Conservation (phyloP, 768 basidiomycete species). For the Lactarius deliciosus region DNA sequence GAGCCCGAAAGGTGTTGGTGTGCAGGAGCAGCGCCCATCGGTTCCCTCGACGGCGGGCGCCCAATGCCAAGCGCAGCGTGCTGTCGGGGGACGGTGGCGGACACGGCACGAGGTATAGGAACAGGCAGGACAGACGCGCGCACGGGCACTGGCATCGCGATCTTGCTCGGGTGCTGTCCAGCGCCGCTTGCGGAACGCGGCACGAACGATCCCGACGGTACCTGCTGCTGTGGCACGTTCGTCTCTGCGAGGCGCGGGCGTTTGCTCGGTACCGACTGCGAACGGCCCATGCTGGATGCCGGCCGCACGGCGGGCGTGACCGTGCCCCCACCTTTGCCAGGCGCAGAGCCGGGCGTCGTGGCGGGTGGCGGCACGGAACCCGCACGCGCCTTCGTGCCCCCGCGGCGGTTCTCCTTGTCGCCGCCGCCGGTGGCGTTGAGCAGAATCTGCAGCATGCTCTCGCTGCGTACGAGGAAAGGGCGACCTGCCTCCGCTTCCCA, state of each 20-base stretch:
- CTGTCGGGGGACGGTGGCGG: constrained; percentile 50
- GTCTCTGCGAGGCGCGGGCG: constrained; percentile 55
- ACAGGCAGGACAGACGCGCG: constrained; percentile 14
- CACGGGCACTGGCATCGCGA: constrained; percentile 32
- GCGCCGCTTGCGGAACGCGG: constrained; percentile 17
- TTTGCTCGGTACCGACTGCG: constrained; percentile 59
- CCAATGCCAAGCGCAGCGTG: constrained; percentile 60
- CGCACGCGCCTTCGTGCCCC: constrained; percentile 38
- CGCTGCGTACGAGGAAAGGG: constrained; percentile 82
- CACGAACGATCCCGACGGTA: constrained; percentile 37
- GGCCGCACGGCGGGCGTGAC: constrained; percentile 67
- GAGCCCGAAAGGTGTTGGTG: constrained; percentile 3
- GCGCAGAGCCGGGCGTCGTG: constrained; percentile 50
- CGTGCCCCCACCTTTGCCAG: constrained; percentile 36
- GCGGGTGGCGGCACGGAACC: constrained; percentile 63
- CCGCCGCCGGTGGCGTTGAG: constrained; percentile 62
- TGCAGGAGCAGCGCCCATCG: constrained; percentile 25
- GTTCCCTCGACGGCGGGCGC: constrained; percentile 39
- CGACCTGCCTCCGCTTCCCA: constrained; percentile 82
- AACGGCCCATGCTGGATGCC: constrained; percentile 43
- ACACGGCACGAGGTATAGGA: constrained; percentile 44
- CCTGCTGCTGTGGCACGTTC: constrained; percentile 32
- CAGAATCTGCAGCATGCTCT: constrained; percentile 75
- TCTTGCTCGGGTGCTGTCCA: constrained; percentile 25
- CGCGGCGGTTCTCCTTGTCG: constrained; percentile 71